Conservation (phyloP, 2,329 filamentous ascomycete genomes). For the Nemania sp. region DNA sequence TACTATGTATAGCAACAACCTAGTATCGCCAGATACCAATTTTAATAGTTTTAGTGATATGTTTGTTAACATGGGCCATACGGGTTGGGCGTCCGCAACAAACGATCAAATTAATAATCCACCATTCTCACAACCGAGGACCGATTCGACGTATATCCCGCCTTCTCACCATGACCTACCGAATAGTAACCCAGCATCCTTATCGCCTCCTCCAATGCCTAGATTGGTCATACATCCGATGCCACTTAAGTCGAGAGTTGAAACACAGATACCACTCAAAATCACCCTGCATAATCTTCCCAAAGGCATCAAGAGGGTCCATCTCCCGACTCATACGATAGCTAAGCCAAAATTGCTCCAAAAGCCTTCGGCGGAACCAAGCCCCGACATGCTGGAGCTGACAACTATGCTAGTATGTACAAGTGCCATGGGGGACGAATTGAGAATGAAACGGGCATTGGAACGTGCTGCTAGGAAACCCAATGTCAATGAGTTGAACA, state of each 20-base stretch:
- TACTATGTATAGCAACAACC: conserved; percentile 57
- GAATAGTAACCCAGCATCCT: conserved; percentile 32
- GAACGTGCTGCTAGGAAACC: conserved; percentile 63
- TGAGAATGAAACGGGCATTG: conserved; percentile 76
- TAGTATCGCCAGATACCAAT: conserved; percentile 60
- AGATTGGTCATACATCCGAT: conserved; percentile 73
- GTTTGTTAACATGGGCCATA: conserved; percentile 34
- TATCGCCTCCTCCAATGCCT: conserved; percentile 45
- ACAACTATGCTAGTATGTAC: conserved; percentile 89
- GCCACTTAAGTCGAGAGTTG: conserved; percentile 87
- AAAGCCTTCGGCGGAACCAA: conserved; percentile 74
- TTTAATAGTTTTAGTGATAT: conserved; percentile 55
- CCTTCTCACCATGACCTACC: conserved; percentile 37
- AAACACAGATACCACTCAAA: conserved; percentile 93
- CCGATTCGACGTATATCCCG: conserved; percentile 38
- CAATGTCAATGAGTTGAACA: conserved; percentile 46
- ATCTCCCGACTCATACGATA: conserved; percentile 89
- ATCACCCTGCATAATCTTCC: conserved; percentile 83
- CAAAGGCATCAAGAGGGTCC: conserved; percentile 79
- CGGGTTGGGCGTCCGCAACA: conserved; percentile 26
- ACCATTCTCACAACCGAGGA: conserved; percentile 18
- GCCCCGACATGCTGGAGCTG: conserved; percentile 81
- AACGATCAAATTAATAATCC: conserved; percentile 9
- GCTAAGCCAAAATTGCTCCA: conserved; percentile 92
- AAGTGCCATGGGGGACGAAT: conserved; percentile 84